A percentile compares a stretch with the other conserved stretches of the same genome.
These are phyloP conservation scores for Hericium erinaceus DNA, from an alignment of 768 basidiomycete genomes.

Conservation along the genomic window DNA sequence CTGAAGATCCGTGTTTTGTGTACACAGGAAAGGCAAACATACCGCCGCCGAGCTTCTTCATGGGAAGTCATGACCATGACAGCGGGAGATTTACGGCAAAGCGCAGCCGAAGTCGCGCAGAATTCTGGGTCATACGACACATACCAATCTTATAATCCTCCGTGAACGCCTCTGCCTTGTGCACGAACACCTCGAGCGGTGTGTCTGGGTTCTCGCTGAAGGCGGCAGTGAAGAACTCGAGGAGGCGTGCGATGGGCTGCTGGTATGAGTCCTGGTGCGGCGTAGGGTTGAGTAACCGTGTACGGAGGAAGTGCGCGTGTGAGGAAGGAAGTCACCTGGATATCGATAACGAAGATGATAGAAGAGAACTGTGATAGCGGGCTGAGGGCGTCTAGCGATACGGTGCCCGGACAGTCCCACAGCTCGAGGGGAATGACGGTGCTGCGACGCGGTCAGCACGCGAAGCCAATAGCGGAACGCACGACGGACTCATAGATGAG, in stretches of 20 bases:
- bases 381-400: slow-evolving; percentile 70
- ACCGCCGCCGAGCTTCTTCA: not conserved
- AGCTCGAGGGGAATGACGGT: slow-evolving; percentile 88
- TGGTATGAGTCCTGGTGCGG: slow-evolving; percentile 65
- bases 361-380: slow-evolving; percentile 74
- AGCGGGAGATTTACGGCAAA: not conserved
- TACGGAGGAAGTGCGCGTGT: not conserved
- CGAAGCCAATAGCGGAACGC: not conserved
- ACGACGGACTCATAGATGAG: slow-evolving; percentile 63
- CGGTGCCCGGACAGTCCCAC: slow-evolving; percentile 91
- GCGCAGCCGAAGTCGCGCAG: slow-evolving; percentile 1
- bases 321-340: slow-evolving; percentile 50
- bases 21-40: not conserved
- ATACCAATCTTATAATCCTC: slow-evolving; percentile 87
- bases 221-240: slow-evolving; percentile 72
- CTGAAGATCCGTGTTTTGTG: not conserved
- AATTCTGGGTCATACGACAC: slow-evolving; percentile 15
- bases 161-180: slow-evolving; percentile 86
- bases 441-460: slow-evolving; percentile 29
- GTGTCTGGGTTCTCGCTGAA: slow-evolving; percentile 68
- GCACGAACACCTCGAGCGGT: slow-evolving; percentile 86
- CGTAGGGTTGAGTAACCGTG: not conserved
- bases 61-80: too few species aligned
- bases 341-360: slow-evolving; percentile 91
- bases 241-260: slow-evolving; percentile 72